Evolutionary conservation across 148 eudicot species (phyloP).

Genomic region (Amaranthus cruentus): DNA sequence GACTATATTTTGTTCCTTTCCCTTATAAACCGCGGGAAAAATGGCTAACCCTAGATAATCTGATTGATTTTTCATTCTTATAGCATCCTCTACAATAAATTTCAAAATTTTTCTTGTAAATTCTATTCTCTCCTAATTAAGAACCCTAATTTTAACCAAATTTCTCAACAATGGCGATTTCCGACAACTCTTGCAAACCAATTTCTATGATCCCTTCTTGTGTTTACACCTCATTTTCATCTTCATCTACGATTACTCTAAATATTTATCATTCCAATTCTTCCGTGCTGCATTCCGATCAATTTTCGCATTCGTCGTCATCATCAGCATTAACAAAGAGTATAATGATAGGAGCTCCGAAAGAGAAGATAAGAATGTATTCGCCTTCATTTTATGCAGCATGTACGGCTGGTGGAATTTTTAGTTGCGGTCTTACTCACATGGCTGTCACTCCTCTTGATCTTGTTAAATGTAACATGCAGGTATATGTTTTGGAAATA

Average conservation of each 20-base stretch:
- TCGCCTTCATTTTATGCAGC: slow-evolving; percentile 54
- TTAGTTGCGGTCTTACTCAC: slow-evolving; percentile 70
- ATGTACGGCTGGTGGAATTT: slow-evolving; percentile 47
- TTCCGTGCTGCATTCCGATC: no score
- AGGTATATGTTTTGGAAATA: slow-evolving; percentile 29
- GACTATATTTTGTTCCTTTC: no score
- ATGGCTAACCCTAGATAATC: no score
- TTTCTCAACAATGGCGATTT: not conserved
- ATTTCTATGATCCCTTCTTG: slow-evolving; percentile 2
- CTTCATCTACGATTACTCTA: not conserved
- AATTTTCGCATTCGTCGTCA: not conserved
- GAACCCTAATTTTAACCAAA: no score
- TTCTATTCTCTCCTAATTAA: no score
- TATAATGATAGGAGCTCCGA: slow-evolving; percentile 43
- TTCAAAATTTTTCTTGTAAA: no score
- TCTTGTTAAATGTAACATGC: slow-evolving; percentile 76
- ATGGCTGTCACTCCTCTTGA: slow-evolving; percentile 73
- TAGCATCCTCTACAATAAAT: no score
- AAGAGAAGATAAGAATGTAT: slow-evolving; percentile 62
- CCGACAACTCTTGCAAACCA: not conserved
- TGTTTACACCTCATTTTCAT: not conserved
- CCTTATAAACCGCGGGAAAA: no score
- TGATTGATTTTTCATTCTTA: no score
- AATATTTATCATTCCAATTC: not conserved
- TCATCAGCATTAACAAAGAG: slow-evolving; percentile 1